A percentile compares a stretch with the other conserved stretches of the same genome.
phyloP scores from a whole-genome alignment of 1,284 basidiomycete species.

The Apiotrichum veenhuisii region DNA sequence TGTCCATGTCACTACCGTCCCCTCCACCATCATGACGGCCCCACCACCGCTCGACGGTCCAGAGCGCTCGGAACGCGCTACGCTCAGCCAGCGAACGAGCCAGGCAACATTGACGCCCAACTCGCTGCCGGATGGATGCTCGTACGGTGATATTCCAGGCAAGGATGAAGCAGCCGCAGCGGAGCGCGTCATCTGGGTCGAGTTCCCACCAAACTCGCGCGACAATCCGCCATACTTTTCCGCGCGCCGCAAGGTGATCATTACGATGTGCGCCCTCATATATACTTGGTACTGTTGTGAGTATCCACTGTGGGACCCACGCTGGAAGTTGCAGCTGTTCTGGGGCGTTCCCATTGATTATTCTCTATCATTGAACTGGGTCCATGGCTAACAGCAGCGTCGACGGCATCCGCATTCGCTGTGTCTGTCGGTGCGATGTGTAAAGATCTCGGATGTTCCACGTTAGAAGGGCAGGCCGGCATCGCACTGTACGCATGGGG shows the following conservation, averaged over 20 bases:
- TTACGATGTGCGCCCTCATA: constrained; percentile 59
- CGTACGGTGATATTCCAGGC: constrained; percentile 5
- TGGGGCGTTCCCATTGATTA: too few species aligned
- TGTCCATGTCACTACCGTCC: too few species aligned
- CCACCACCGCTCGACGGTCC: too few species aligned
- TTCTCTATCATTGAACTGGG: too few species aligned
- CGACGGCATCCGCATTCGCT: constrained; percentile 57
- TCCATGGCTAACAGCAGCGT: too few species aligned
- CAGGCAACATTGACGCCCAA: constrained; percentile 12
- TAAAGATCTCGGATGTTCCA: constrained; percentile 60
- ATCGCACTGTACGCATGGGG: constrained; percentile 61
- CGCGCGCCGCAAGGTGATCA: constrained; percentile 56
- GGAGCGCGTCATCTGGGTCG: constrained; percentile 53
- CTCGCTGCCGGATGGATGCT: constrained; percentile 10
- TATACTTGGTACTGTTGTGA: constrained; percentile 59
- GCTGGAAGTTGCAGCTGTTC: constrained; percentile 52
- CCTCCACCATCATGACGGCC: too few species aligned
- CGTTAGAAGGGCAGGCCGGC: constrained; percentile 60
- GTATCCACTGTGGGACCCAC: constrained; percentile 9
- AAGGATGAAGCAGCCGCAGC: constrained; percentile 2
- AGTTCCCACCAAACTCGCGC: constrained; percentile 56
- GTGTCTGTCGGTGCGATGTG: constrained; percentile 61
- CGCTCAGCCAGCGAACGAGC: constrained; percentile 4
- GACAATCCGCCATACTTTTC: constrained; percentile 60
- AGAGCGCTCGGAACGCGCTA: not conserved